Base-by-base conservation (phyloP, 208 protist species). In the Strigomonas culicis region DNA sequence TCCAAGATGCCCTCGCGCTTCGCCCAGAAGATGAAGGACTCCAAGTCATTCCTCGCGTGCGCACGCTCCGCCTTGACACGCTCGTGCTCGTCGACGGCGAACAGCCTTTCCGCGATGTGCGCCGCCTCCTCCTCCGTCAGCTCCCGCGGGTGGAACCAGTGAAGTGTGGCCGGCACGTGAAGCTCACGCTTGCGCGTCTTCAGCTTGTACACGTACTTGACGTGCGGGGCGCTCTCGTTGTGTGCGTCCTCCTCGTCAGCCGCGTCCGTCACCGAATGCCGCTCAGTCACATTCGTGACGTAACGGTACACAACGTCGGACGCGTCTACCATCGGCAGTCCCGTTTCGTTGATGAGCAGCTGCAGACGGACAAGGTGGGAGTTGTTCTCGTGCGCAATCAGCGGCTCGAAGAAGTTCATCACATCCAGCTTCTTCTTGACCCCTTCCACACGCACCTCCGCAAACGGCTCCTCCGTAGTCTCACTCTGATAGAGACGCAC, bases 331-430 rank as follows among this genome's bases (percentile, higher is more conserved):
- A 91, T 76, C 50, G 91, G 36, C 28, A 96, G 72, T 2, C 85
- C 90, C 28, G 77, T 75, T 44, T 93, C 86, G 56, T 79, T 92
- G 31, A 92, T 58, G 1, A 62, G 44, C 11, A 93, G 25, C 63
- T 96, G 82, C 63, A 96, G 41, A 25, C 86, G 84, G 46, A 96
- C 60, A 66, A 89, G 80, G 69, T 96, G 90, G 27, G 61, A 88
- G 47, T 92, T 90, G 59, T 93, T 93, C 25, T 77, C 68, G 59
- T 95, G 82, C 10, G 63, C 27, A 56, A 92, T 30, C 19, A 31
- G 15, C 28, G 85, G 77, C 17, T 59, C 62, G 51, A 84, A 75
- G 30, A 70, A 74, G 0, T 66, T 62, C 39, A 92, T 30, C 2
- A 58, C 66, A 8, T 82, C 67, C 0, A 95, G 75, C 25, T 62